Conservation (phyloP, 2,329 filamentous ascomycete genomes). For the Ceratocystis diversiconidia region DNA sequence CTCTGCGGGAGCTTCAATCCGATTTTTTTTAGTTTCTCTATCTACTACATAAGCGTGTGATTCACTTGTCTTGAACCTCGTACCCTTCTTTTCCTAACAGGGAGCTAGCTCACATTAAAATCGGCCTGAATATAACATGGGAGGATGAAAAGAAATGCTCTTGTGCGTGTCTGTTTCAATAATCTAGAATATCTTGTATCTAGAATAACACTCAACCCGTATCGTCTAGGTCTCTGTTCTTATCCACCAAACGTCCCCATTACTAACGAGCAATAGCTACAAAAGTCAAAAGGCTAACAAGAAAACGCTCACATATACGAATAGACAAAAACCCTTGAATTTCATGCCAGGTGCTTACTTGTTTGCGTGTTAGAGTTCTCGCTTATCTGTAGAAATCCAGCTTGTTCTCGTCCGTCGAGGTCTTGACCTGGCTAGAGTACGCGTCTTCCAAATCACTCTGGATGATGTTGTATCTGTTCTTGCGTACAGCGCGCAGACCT, state of each 20-base stretch:
- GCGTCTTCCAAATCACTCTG: constrained; percentile 93
- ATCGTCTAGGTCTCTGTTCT: background rate
- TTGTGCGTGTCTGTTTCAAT: background rate
- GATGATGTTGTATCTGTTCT: constrained; percentile 99
- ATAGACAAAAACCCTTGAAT: background rate
- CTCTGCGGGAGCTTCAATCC: background rate
- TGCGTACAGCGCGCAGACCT: constrained; percentile 80
- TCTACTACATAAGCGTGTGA: background rate
- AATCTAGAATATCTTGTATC: background rate
- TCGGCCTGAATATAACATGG: background rate
- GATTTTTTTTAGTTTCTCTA: background rate
- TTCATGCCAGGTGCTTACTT: background rate
- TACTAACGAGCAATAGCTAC: background rate
- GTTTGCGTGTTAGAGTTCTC: constrained; percentile 7
- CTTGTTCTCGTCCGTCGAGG: constrained; percentile 48
- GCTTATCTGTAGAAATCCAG: constrained; percentile 84
- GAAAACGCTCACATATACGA: background rate
- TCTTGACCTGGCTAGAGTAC: constrained; percentile 94
- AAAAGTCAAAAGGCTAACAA: background rate
- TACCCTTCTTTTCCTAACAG: background rate
- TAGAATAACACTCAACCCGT: background rate
- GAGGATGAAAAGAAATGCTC: background rate
- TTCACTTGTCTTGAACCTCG: background rate
- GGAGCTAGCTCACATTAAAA: too few species aligned
- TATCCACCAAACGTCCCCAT: background rate